Base-by-base conservation (phyloP, 2,329 filamentous ascomycete species). In the Ceratocystis harringtonii region DNA sequence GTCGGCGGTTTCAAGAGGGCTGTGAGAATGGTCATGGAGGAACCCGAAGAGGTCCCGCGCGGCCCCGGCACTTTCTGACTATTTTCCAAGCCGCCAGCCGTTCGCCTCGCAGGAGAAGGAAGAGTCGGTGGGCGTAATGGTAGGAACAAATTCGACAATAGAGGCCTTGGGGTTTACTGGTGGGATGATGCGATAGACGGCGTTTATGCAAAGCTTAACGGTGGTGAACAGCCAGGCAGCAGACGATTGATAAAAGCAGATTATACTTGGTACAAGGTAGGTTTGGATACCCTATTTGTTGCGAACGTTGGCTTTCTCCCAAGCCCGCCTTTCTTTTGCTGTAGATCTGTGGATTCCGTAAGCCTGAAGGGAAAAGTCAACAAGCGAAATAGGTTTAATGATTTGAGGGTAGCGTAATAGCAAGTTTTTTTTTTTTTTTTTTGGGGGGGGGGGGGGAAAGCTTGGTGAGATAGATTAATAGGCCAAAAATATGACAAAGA, bases 11-110 rank as follows among this genome's bases (percentile, higher is more conserved):
- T 36, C 41, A 61, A 61, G 32, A 43, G n/a, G 32, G 28, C 32
- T 61, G 15, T 15, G 32, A 25, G 58, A 45, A 61, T 61, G 58
- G 36, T 45, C 32, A 55, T 64, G 19, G 19, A 44, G 43, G 30
- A 55, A 45, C 50, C n/a, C 30, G 8, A 30, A 45, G 22, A 57
- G 36, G 41, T 36, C 48, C 63, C 30, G 57, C 50, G 50, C 63
- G 57, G 52, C 63, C 63, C 63, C 63, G 61, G 43, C 61, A 62
- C 45, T 62, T 48, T 41, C 25, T 19, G 61, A 62, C 43, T 30
- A 25, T 62, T 5, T 50, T 45, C 45, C 61, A 48, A 62, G 61
- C 45, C 61, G 61, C 43, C 61, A 48, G 61, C 61, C 61, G 61
- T 62, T 62, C 22, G 22, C 61, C 43, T 62, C 30, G 61, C 61